Conservation (phyloP, 1,139 yeast genomes). For the Suhomyces kunorum region DNA sequence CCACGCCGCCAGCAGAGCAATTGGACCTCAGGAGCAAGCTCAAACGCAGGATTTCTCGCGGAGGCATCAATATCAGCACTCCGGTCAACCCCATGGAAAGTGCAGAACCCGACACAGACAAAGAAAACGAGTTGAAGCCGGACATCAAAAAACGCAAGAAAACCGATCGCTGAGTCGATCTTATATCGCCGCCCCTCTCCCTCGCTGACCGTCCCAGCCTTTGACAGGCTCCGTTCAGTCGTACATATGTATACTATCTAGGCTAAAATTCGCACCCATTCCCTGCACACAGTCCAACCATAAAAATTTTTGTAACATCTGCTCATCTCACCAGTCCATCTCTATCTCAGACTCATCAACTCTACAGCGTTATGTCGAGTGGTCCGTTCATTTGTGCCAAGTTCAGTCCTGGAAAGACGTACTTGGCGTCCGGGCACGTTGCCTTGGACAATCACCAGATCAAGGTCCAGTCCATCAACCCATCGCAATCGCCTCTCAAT, state of each 20-base stretch:
- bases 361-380: conserved; percentile 10
- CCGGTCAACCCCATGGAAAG: conserved; percentile 6
- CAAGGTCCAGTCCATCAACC: conserved; percentile 56
- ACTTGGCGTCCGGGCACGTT: conserved; percentile 66
- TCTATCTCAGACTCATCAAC: conserved; percentile 1
- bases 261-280: not conserved
- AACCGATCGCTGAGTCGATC: no score
- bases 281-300: conserved; percentile 10
- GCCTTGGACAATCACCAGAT: conserved; percentile 76
- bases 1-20: conserved; percentile 7
- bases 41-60: conserved; percentile 31
- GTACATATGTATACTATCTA: conserved; percentile 2
- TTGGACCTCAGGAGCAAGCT: conserved; percentile 14
- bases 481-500: conserved; percentile 39
- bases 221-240: conserved; percentile 1
- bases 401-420: conserved; percentile 59
- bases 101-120: conserved; percentile 6
- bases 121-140: conserved; percentile 1
- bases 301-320: conserved; percentile 11
- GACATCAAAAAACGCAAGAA: conserved; percentile 13
- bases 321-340: conserved; percentile 10
- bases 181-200: no score
- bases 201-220: no score
- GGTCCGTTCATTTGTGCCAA: conserved; percentile 34
- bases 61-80: conserved; percentile 23